Conservation (phyloP, 1,284 basidiomycete genomes). For the Cystobasidium slooffiae region DNA sequence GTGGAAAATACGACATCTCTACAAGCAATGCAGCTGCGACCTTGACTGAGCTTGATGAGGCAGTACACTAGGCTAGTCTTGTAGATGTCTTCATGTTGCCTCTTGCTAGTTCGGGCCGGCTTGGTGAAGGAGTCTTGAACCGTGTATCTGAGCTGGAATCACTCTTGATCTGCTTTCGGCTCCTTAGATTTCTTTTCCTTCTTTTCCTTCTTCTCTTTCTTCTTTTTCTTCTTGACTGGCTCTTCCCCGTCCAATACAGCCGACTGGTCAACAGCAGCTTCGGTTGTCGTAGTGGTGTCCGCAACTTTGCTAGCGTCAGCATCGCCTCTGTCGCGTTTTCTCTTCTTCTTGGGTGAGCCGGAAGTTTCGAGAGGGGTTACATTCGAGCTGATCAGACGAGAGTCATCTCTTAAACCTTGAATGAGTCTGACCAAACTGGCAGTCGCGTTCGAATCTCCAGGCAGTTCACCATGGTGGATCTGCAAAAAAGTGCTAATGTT, state of each 20-base stretch:
- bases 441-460: slow-evolving; percentile 34
- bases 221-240: slow-evolving; percentile 26
- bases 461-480: slow-evolving; percentile 19
- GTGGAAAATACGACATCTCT: no score
- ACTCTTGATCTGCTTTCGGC: slow-evolving; percentile 7
- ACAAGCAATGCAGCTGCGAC: no score
- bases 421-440: slow-evolving; percentile 33
- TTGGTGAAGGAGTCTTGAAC: no score
- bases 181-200: slow-evolving; percentile 6
- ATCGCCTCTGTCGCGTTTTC: slow-evolving; percentile 12
- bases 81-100: no score
- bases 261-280: neutral
- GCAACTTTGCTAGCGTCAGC: neutral
- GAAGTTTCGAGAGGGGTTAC: neutral
- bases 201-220: slow-evolving; percentile 24
- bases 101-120: no score
- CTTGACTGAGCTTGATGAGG: no score
- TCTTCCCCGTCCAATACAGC: neutral
- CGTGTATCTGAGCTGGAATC: neutral
- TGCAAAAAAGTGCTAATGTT: slow-evolving; percentile 23
- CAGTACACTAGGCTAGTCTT: no score
- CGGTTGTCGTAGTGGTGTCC: neutral
- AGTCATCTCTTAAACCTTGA: slow-evolving; percentile 7
- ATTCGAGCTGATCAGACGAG: neutral
- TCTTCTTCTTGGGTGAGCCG: slow-evolving; percentile 11